phyloP scores from a whole-genome alignment of 2,329 filamentous ascomycete species.

The Coccinonectria pachysandricola region DNA sequence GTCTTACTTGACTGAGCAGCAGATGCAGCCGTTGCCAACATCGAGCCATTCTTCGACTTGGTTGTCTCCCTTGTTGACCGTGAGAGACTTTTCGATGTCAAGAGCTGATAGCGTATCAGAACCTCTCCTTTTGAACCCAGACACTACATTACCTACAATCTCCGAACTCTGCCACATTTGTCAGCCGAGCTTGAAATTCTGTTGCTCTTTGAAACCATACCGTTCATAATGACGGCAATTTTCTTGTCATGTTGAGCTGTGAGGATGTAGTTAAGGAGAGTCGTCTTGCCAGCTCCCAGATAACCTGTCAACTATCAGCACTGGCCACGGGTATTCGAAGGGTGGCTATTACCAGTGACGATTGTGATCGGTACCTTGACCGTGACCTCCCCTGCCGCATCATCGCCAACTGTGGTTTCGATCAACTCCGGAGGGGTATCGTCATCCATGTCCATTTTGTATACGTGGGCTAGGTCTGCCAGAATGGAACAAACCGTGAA shows the following conservation, averaged over 20 bases:
- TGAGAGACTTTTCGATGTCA: slow-evolving; percentile 93
- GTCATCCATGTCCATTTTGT: slow-evolving; percentile 55
- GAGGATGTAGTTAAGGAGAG: slow-evolving; percentile 88
- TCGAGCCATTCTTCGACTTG: slow-evolving; percentile 92
- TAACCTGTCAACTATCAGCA: slow-evolving; percentile 53
- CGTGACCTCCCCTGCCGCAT: slow-evolving; percentile 38
- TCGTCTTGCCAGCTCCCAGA: slow-evolving; percentile 91
- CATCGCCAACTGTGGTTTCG: slow-evolving; percentile 26
- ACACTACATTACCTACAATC: slow-evolving; percentile 48
- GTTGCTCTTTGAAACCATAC: too few relatives aligned
- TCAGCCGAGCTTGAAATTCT: too few relatives aligned
- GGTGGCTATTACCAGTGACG: slow-evolving; percentile 52
- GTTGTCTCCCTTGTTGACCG: slow-evolving; percentile 73
- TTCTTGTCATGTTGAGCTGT: slow-evolving; percentile 94
- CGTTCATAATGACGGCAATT: slow-evolving; percentile 95
- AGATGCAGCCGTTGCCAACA: slow-evolving; percentile 92
- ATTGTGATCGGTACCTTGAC: slow-evolving; percentile 76
- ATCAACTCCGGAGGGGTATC: slow-evolving; percentile 58
- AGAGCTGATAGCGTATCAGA: slow-evolving; percentile 62
- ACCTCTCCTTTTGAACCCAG: too few relatives aligned
- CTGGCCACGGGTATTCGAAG: not conserved
- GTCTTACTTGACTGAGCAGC: slow-evolving; percentile 83
- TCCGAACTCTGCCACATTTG: slow-evolving; percentile 55
- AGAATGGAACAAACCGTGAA: too few relatives aligned
- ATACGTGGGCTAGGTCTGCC: too few relatives aligned